A percentile compares a stretch with the other conserved stretches of the same genome.
phyloP scores from a whole-genome alignment of 257 asterid genomes.

The Cruciata laevipes region DNA sequence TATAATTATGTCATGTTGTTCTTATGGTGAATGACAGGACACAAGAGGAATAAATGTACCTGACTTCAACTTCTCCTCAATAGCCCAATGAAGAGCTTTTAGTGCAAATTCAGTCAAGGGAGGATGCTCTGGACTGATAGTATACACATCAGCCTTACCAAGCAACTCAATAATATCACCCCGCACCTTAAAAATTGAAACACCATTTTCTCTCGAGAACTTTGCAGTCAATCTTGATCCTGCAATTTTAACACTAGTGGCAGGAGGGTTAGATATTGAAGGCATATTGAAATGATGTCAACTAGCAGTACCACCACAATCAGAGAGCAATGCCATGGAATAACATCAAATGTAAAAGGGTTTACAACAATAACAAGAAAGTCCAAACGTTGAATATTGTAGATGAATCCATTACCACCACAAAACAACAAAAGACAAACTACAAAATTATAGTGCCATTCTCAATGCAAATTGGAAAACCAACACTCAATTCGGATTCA shows the following conservation, averaged over 20 bases:
- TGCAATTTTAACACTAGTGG: slow-evolving; percentile 20
- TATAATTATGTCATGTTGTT: background rate
- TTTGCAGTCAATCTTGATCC: slow-evolving; percentile 90
- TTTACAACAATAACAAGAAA: background rate
- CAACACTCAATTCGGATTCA: slow-evolving; percentile 89
- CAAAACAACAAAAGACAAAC: background rate
- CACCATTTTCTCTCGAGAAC: slow-evolving; percentile 66
- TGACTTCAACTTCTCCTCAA: slow-evolving; percentile 73
- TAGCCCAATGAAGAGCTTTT: slow-evolving; percentile 83
- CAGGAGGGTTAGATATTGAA: background rate
- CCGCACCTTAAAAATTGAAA: slow-evolving; percentile 61
- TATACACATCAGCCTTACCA: slow-evolving; percentile 61
- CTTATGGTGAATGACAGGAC: background rate
- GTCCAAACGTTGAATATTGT: background rate
- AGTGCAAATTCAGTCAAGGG: too few relatives aligned
- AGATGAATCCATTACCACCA: slow-evolving; percentile 5
- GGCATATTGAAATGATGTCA: background rate
- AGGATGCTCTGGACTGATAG: too few relatives aligned
- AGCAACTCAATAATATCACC: slow-evolving; percentile 55
- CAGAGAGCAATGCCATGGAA: background rate
- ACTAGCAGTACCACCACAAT: background rate
- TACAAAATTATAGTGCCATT: too few relatives aligned
- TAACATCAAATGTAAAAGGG: background rate
- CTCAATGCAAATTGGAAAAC: background rate
- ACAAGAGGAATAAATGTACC: slow-evolving; percentile 41